Base-by-base conservation (phyloP, 768 basidiomycete genomes). In the Pulveroboletus sp. region DNA sequence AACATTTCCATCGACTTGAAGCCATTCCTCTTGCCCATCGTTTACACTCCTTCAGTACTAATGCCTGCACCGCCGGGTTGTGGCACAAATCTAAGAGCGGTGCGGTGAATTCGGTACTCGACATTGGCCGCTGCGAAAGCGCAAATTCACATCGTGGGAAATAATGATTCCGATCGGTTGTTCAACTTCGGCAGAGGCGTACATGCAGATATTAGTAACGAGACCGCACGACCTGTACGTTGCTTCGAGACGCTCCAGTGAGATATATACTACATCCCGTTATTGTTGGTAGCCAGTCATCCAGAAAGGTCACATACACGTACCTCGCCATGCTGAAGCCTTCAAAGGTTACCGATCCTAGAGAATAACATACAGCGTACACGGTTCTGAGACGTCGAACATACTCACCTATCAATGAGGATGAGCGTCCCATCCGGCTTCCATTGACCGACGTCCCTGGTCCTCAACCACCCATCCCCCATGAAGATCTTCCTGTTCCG, bases 391-490 rank as follows among this genome's bases (percentile, higher is more conserved):
- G 43, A 27, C 45, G n/a, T n/a, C 18, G 32, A 36, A 42, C 36
- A 44, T n/a, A 66, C 81, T 49, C 62, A 89, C 83, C 93, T 81
- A 68, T 98, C 95, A 63, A 99, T 88, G 57, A 99, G 67, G 14
- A 76, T 79, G 30, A 99, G 68, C 3, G 94, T 95, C 12, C 95
- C 95, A 63, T 98, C 91, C 17, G 78, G 57, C 67, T 96, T 95
- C 91, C 92, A 97, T 67, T 89, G 89, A 0, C 92, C 95, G 32
- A 98, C 78, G 65, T 98, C 95, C 9, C 95, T 94, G 0, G 94
- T 97, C 62, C 89, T 79, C 65, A 97, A 71, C 91, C 92, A 98
- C 5, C 93, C 95, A 57, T 95, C 93, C 54, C 80, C 77, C 3
- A 91, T 88, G 67, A 95, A 94, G 62, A 92, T 82, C 11, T 63